Evolutionary conservation across 73 alveolate species (phyloP).

Genomic region (Uronychia setigera): DNA sequence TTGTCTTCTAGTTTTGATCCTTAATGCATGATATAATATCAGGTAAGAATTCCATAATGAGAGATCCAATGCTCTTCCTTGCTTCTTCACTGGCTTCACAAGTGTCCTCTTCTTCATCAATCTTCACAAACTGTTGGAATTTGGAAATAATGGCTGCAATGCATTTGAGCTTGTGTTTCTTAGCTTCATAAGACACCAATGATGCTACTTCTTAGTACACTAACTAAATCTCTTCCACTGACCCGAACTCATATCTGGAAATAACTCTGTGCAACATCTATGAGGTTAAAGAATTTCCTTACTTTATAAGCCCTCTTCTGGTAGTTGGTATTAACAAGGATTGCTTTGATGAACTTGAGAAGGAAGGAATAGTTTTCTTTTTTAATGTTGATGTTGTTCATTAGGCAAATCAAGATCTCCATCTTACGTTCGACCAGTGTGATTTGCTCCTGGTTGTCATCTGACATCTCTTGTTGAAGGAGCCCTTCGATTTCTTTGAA

Average conservation of each 20-base stretch:
- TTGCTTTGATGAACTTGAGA: conserved; percentile 31
- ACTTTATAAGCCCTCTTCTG: conserved; percentile 47
- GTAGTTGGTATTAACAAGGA: conserved; percentile 13
- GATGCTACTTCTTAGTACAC: conserved; percentile 16
- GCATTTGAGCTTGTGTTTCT: conserved; percentile 23
- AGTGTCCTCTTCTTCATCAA: not conserved
- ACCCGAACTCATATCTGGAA: not conserved
- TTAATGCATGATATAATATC: conserved; percentile 51
- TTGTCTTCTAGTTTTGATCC: conserved; percentile 31
- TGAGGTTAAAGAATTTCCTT: conserved; percentile 2
- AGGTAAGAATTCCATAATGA: conserved; percentile 16
- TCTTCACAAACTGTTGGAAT: conserved; percentile 16
- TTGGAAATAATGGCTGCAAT: not conserved
- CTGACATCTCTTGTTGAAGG: not conserved
- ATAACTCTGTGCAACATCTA: conserved; percentile 21
- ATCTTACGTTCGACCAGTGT: not conserved
- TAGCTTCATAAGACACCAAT: conserved; percentile 8
- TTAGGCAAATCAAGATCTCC: conserved; percentile 29
- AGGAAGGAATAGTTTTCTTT: conserved; percentile 38
- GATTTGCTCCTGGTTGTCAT: not conserved
- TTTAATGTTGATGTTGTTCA: conserved; percentile 29
- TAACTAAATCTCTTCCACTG: conserved; percentile 15
- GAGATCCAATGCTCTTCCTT: not conserved
- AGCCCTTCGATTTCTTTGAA: not conserved
- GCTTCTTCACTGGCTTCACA: not conserved